Base-by-base conservation (phyloP, 1,284 basidiomycete species). In the Pascua sp. region DNA sequence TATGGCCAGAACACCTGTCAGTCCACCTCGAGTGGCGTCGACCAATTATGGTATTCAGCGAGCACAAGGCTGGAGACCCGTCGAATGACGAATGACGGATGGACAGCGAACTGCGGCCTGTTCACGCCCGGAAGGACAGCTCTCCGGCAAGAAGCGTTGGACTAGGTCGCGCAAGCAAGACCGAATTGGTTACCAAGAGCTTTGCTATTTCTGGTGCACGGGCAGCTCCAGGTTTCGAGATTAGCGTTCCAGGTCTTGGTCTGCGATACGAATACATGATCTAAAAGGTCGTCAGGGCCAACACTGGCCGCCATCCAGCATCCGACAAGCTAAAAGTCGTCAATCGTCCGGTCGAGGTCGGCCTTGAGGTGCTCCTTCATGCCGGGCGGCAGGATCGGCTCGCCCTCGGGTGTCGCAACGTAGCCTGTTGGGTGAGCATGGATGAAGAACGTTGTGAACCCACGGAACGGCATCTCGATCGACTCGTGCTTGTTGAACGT, bases 391-490 rank as follows among this genome's bases (percentile, higher is more conserved):
- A 97, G 81, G n/a, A 85, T 80, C 0, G 92, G 91, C 59, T 79
- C 70, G 8, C 80, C 78, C 37, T 76, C 63, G 11, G 65, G 67
- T 45, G 76, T 70, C 49, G 64, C 65, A 36, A 82, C 75, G 61
- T 83, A 83, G n/a, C 79, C 78, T 79, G 52, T 12, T 37, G 17
- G 32, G 38, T 38, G 15, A n/a, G 37, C 15, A 32, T 11, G 8
- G 43, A 46, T 0, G 37, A 45, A 18, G 9, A 32, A 1, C 13
- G 82, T 89, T 67, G 63, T 32, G 24, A 4, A 32, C 24, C 24
- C 24, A 90, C 91, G 80, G 80, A 94, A 95, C 0, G 91, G 91
- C 91, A 95, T 95, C 77, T 96, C 90, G 10, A 96, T 90, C 49
- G 88, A 89, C 76, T 96, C 93, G 69, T 83, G 80, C 39, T 80